Percentiles rank a stretch among this genome's conserved stretches.
These are phyloP conservation scores for Trichomonas vaginalis DNA, from an alignment of 208 protist species.

Conservation along the genomic window DNA sequence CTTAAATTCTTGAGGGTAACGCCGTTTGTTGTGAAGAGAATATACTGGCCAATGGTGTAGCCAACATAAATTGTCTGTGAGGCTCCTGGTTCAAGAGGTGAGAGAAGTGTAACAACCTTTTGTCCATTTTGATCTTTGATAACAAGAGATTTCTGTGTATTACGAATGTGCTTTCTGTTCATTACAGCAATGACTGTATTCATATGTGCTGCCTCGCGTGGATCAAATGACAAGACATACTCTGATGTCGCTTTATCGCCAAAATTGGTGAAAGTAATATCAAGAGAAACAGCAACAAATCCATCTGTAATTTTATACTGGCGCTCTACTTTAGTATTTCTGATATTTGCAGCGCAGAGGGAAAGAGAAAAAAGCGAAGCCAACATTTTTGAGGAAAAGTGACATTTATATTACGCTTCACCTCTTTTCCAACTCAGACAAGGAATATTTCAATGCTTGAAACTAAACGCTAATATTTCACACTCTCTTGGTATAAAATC, in stretches of 20 bases:
- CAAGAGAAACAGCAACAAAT: background rate
- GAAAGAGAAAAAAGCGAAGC: background rate
- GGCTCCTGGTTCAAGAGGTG: background rate
- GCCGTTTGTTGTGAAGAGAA: background rate
- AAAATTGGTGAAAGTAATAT: background rate
- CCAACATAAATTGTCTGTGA: background rate
- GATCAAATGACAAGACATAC: background rate
- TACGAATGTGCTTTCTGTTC: background rate
- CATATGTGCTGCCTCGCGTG: background rate
- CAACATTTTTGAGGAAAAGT: background rate
- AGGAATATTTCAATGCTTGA: no score
- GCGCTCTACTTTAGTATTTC: background rate
- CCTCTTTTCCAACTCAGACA: no score
- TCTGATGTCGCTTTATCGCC: background rate
- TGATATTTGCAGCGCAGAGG: background rate
- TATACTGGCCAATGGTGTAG: background rate
- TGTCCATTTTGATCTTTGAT: background rate
- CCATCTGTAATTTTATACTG: background rate
- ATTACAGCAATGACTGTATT: background rate
- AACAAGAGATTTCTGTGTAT: background rate
- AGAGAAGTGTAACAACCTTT: background rate
- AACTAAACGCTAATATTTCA: no score
- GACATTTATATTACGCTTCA: no score
- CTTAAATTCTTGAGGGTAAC: background rate
- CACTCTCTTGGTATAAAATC: no score